Evolutionary conservation across 2,329 filamentous ascomycete species (phyloP).

Genomic region (Incumbomyces delicatus): DNA sequence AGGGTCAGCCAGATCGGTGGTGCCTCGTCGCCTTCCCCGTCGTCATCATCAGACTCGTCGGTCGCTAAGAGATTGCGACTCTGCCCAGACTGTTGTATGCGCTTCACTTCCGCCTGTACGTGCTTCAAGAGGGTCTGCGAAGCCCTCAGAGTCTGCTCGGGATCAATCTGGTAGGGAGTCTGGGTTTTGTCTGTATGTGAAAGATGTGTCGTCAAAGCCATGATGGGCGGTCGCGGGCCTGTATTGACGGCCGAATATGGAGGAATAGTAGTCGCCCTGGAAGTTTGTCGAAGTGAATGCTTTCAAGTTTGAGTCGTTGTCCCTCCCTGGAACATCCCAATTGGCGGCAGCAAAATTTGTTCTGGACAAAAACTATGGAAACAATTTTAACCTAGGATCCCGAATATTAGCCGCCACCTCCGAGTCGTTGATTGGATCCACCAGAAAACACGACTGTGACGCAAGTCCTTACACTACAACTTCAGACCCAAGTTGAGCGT

Average conservation of each 20-base stretch:
- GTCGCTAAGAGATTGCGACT: conserved; percentile 47
- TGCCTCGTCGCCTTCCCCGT: conserved; percentile 35
- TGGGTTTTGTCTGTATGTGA: conserved; percentile 9
- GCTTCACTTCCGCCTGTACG: conserved; percentile 42
- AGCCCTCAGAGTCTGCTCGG: conserved; percentile 47
- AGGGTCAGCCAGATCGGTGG: conserved; percentile 53
- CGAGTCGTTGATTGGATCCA: no score
- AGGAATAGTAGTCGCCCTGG: background rate
- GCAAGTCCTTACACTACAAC: no score
- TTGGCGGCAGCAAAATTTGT: no score
- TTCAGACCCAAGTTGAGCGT: no score
- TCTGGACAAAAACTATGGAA: no score
- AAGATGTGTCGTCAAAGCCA: conserved; percentile 7
- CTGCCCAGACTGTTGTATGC: conserved; percentile 36
- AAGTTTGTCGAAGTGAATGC: no score
- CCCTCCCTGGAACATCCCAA: no score
- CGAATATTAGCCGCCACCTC: no score
- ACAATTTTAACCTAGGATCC: no score
- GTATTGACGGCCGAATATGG: background rate
- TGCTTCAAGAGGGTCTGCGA: conserved; percentile 50
- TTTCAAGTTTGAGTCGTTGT: no score
- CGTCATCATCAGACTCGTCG: conserved; percentile 37
- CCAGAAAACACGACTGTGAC: no score
- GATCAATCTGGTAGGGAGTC: conserved; percentile 38
- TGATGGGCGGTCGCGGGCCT: background rate